A percentile compares a stretch with the other conserved stretches of the same genome.
Conservation (phyloP, 140 eudicot genomes). For the Anethum foeniculum region DNA sequence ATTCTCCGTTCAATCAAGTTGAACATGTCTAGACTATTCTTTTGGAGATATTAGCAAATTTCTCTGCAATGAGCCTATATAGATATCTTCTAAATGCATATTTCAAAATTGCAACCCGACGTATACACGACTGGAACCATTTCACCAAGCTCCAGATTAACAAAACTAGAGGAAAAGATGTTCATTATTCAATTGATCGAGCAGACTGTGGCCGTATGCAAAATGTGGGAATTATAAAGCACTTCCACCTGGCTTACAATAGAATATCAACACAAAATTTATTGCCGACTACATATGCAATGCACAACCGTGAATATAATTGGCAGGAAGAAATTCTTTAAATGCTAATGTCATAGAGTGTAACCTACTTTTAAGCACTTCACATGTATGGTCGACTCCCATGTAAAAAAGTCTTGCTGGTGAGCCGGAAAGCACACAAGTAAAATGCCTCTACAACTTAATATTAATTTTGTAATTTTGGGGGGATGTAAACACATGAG, state of each 20-base stretch:
- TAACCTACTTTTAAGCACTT: conserved; percentile 36
- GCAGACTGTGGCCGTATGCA: conserved; percentile 40
- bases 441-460: conserved; percentile 27
- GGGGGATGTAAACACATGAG: too few relatives aligned
- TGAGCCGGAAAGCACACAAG: conserved; percentile 23
- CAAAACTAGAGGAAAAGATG: conserved; percentile 28
- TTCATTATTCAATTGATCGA: conserved; percentile 30
- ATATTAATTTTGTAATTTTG: too few relatives aligned
- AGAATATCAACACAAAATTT: conserved; percentile 17
- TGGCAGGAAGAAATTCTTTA: conserved; percentile 19
- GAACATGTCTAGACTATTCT: conserved; percentile 16
- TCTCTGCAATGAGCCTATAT: conserved; percentile 31
- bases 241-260: conserved; percentile 18
- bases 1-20: too few relatives aligned
- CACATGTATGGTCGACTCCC: conserved; percentile 39
- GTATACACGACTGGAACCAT: conserved; percentile 28
- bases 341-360: conserved; percentile 19
- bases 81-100: conserved; percentile 36
- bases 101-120: conserved; percentile 26
- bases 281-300: conserved; percentile 40
- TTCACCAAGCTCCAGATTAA: conserved; percentile 32
- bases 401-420: conserved; percentile 29
- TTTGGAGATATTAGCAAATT: conserved; percentile 26
- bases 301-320: neutral
- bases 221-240: conserved; percentile 33